Evolutionary conservation across 306 rosid species (phyloP).

Genomic region (Quercus berberidifolia): DNA sequence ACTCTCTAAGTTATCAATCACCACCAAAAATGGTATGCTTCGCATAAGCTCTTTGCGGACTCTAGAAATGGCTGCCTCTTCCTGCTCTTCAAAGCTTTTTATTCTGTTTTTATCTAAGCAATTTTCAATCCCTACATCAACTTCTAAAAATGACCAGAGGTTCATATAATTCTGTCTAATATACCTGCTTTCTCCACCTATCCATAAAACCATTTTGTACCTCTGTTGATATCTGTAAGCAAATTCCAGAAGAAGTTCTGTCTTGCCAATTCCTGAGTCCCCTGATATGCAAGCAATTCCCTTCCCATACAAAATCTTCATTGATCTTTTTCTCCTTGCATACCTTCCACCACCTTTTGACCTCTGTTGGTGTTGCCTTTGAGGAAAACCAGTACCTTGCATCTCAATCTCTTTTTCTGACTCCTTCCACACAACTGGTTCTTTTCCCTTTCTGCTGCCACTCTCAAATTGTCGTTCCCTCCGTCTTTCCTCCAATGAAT

Average conservation of each 20-base stretch:
- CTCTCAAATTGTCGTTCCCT: constrained; percentile 35
- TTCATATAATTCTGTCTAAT: constrained; percentile 79
- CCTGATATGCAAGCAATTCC: constrained; percentile 88
- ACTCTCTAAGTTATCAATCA: constrained; percentile 82
- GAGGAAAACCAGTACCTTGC: constrained; percentile 59
- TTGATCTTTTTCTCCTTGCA: constrained; percentile 52
- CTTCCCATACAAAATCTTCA: constrained; percentile 67
- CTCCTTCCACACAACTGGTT: constrained; percentile 83
- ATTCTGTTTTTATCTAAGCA: constrained; percentile 53
- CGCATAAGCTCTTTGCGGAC: constrained; percentile 85
- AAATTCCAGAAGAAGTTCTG: constrained; percentile 84
- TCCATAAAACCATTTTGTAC: constrained; percentile 85
- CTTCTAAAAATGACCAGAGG: constrained; percentile 69
- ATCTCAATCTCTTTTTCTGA: constrained; percentile 81
- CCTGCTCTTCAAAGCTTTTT: constrained; percentile 73
- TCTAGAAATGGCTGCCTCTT: constrained; percentile 67
- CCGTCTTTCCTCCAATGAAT: constrained; percentile 55
- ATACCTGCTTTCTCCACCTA: constrained; percentile 82
- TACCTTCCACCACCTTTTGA: constrained; percentile 50
- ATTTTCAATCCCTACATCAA: constrained; percentile 79
- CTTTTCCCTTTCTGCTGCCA: constrained; percentile 60
- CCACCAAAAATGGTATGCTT: constrained; percentile 72
- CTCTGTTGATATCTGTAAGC: constrained; percentile 86
- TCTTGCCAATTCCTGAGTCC: constrained; percentile 82
- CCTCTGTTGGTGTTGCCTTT: constrained; percentile 42